A percentile compares a stretch with the other conserved stretches of the same genome.
These are phyloP conservation scores for Mycena epipterygia DNA, from an alignment of 768 basidiomycete species.

Conservation along the genomic window DNA sequence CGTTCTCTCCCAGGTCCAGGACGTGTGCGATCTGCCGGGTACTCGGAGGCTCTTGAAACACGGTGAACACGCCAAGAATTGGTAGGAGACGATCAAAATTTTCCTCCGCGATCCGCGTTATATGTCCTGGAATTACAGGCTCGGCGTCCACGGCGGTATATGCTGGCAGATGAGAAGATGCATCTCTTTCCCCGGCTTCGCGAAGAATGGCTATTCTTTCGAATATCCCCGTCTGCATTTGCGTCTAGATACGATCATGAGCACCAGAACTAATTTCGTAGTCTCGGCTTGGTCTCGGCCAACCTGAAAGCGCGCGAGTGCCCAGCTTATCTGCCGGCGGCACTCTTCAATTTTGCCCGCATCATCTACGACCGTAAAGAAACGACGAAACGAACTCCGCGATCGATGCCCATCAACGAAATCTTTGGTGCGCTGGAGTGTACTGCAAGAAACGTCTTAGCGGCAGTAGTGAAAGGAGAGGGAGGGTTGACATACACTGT, in stretches of 20 bases:
- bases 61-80: no score
- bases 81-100: constrained; percentile 8
- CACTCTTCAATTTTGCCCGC: constrained; percentile 8
- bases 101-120: neutral
- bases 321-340: neutral
- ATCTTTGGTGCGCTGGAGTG: neutral
- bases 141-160: neutral
- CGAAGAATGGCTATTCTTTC: no score
- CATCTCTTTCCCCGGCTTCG: no score
- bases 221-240: constrained; percentile 5
- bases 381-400: neutral
- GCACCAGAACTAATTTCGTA: neutral
- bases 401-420: neutral
- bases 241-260: neutral
- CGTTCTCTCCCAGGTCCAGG: no score
- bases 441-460: neutral
- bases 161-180: neutral
- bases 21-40: no score
- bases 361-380: constrained; percentile 6
- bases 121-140: neutral
- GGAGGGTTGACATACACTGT: neutral
- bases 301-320: neutral
- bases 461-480: neutral
- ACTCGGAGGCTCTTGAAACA: no score
- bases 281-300: no score